Conservation (phyloP, 169 alveolate species). For the Plasmodium coatneyi region DNA sequence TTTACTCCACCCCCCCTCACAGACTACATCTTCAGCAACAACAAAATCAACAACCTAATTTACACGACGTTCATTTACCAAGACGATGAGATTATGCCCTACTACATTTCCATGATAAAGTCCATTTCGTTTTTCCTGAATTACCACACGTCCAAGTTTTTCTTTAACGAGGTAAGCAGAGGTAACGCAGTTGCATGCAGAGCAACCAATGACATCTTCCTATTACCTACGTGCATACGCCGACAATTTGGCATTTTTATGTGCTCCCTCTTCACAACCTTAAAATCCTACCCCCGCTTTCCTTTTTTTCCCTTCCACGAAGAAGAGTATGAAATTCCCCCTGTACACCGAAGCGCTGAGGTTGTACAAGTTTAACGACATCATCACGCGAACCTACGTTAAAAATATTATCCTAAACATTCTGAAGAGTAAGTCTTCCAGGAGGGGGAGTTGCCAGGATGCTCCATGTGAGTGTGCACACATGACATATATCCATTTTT, state of each 20-base stretch:
- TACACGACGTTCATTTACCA: constrained; percentile 55
- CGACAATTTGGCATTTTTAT: neutral
- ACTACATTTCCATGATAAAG: constrained; percentile 54
- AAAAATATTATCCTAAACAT: constrained; percentile 44
- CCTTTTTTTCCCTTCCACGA: neutral
- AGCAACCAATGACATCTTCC: neutral
- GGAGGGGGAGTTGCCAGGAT: neutral
- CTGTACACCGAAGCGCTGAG: constrained; percentile 49
- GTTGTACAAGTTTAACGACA: constrained; percentile 56
- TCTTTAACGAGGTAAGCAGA: constrained; percentile 43
- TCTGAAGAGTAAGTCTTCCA: constrained; percentile 14
- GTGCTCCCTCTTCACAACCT: neutral
- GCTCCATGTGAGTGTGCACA: neutral
- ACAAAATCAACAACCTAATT: constrained; percentile 47
- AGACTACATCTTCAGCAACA: constrained; percentile 67
- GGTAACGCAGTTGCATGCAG: neutral
- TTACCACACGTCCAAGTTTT: constrained; percentile 60
- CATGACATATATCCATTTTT: neutral
- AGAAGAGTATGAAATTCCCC: constrained; percentile 71
- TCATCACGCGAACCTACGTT: constrained; percentile 52
- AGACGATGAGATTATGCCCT: constrained; percentile 72
- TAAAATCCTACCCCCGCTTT: neutral
- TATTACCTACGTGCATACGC: neutral
- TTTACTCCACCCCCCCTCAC: neutral
- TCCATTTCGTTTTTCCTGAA: constrained; percentile 54